Percentiles rank a stretch among this genome's conserved stretches.
phyloP scores from a whole-genome alignment of 2,329 filamentous ascomycete species.

The Monilinia fructigena region DNA sequence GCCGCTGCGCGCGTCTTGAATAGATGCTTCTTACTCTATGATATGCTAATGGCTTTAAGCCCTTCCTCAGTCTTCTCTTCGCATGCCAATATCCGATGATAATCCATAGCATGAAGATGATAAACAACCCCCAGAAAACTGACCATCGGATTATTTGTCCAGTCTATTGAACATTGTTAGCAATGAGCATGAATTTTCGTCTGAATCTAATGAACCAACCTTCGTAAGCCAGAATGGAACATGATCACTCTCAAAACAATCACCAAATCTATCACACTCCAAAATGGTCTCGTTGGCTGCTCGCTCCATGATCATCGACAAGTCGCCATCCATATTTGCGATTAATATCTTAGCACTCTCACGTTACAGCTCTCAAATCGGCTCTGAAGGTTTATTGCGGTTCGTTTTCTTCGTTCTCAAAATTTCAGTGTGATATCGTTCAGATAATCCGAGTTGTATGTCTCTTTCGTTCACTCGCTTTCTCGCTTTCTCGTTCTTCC shows the following conservation, averaged over 20 bases:
- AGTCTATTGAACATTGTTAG: conserved; percentile 37
- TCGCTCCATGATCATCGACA: conserved; percentile 1
- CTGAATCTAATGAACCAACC: conserved; percentile 35
- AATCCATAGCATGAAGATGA: conserved; percentile 60
- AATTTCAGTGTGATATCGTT: background rate
- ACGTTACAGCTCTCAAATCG: background rate
- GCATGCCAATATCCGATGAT: conserved; percentile 70
- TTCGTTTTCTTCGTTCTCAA: background rate
- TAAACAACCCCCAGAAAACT: conserved; percentile 62
- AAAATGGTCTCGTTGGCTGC: background rate
- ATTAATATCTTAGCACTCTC: background rate
- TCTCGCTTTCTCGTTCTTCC: background rate
- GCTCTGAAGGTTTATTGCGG: background rate
- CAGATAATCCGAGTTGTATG: background rate
- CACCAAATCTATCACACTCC: conserved; percentile 13
- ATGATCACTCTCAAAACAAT: conserved; percentile 37
- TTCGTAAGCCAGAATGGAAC: conserved; percentile 45
- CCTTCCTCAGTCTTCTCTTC: conserved; percentile 62
- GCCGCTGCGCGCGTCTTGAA: background rate
- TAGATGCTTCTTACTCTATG: conserved; percentile 56
- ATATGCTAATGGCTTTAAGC: conserved; percentile 64
- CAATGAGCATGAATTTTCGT: background rate
- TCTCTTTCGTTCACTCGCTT: background rate
- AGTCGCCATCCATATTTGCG: conserved; percentile 2
- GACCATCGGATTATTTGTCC: conserved; percentile 62